Percentiles rank a stretch among this genome's conserved stretches.
Conservation (phyloP, 1,139 yeast genomes). For the Arxiozyma heterogenica region DNA sequence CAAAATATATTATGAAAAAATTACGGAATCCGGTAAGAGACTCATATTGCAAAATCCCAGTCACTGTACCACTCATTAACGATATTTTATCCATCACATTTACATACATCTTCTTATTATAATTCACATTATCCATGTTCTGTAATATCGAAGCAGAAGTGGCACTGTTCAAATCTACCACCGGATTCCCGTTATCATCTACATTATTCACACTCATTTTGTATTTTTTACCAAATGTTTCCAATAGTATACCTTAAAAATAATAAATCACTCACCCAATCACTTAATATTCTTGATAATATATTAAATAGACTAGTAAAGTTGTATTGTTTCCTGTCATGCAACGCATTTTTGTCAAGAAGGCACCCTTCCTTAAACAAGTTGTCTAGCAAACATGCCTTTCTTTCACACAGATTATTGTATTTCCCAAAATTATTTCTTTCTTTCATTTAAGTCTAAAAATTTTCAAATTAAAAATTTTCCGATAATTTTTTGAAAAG, state of each 20-base stretch:
- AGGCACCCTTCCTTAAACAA: no score
- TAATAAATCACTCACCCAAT: not conserved
- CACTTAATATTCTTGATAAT: no score
- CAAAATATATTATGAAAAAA: conserved; percentile 43
- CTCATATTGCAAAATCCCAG: conserved; percentile 65
- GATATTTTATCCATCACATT: conserved; percentile 58
- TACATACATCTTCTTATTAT: conserved; percentile 35
- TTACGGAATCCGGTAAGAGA: conserved; percentile 53
- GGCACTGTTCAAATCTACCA: not conserved
- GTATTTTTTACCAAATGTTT: not conserved
- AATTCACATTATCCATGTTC: conserved; percentile 15
- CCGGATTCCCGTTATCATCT: not conserved
- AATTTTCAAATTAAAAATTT: no score
- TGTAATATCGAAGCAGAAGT: not conserved
- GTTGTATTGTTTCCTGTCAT: not conserved
- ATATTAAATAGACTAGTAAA: not conserved
- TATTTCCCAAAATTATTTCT: not conserved
- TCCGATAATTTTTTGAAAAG: no score
- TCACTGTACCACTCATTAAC: conserved; percentile 56
- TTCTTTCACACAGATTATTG: no score
- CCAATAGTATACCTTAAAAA: not conserved
- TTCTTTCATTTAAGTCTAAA: not conserved
- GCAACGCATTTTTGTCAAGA: no score
- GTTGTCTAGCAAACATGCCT: no score
- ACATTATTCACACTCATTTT: not conserved